A percentile compares a stretch with the other conserved stretches of the same genome.
phyloP scores from a whole-genome alignment of 768 basidiomycete species.

The Lactarius akahatsu region DNA sequence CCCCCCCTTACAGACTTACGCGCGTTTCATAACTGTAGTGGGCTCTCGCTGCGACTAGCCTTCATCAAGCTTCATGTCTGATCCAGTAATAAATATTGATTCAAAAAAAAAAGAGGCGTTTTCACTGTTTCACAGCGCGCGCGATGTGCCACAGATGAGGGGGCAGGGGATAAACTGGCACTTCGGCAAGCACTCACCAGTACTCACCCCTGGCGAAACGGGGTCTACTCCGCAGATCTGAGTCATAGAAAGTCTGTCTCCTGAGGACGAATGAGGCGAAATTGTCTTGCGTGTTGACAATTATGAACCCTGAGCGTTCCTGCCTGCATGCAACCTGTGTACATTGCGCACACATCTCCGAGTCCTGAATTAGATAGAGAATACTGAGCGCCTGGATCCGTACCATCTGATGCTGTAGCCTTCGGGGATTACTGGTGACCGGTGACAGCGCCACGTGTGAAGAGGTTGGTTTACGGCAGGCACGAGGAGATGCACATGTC shows the following conservation, averaged over 20 bases:
- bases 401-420: no score
- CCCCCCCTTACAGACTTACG: no score
- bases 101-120: neutral
- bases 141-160: neutral
- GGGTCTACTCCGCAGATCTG: no score
- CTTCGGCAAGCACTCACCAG: neutral
- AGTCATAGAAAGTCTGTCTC: no score
- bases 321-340: neutral
- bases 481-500: neutral
- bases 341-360: neutral
- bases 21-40: no score
- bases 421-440: neutral
- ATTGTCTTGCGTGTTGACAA: neutral
- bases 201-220: neutral
- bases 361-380: neutral
- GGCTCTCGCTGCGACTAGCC: no score
- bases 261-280: neutral
- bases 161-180: neutral
- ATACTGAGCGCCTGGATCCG: neutral
- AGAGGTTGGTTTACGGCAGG: neutral
- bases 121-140: neutral
- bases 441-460: neutral
- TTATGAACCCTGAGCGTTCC: neutral
- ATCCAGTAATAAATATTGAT: no score
- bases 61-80: no score